These are phyloP conservation scores for Xylaria curta DNA, from an alignment of 495 filamentous ascomycete genomes.

Conservation along the genomic window DNA sequence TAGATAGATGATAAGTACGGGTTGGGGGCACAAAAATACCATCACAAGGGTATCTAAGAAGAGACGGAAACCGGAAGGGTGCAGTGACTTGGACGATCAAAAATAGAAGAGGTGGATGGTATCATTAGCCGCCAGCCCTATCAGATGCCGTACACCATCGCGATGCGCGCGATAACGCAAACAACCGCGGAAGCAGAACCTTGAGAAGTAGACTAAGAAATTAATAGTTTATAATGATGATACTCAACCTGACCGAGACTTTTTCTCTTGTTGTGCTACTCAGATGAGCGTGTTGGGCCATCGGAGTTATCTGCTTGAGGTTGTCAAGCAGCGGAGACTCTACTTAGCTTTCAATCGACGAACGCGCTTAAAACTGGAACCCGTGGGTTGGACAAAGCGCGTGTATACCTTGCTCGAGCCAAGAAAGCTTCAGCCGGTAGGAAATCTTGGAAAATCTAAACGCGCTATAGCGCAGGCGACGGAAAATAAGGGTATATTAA, in stretches of 20 bases:
- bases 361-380: neutral
- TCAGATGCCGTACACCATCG: conserved; percentile 27
- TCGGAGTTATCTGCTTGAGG: neutral
- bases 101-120: conserved; percentile 38
- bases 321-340: neutral
- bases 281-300: neutral
- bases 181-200: conserved; percentile 20
- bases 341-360: neutral
- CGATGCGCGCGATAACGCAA: conserved; percentile 34
- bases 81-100: conserved; percentile 30
- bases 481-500: neutral
- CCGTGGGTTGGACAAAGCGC: neutral
- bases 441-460: conserved; percentile 1
- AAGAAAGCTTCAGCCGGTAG: conserved; percentile 14
- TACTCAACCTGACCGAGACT: neutral
- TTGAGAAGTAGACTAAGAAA: neutral
- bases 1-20: neutral
- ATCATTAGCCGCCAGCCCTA: conserved; percentile 44
- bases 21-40: conserved; percentile 34
- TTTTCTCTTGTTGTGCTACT: neutral
- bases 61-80: conserved; percentile 21
- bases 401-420: neutral
- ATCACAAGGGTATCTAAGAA: neutral
- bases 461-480: neutral
- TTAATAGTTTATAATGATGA: conserved; percentile 3